Evolutionary conservation across 2,329 filamentous ascomycete genomes (phyloP), one percentile per base, ranked within the genome.

Genomic region (Westerdykella aurantiaca): DNA sequence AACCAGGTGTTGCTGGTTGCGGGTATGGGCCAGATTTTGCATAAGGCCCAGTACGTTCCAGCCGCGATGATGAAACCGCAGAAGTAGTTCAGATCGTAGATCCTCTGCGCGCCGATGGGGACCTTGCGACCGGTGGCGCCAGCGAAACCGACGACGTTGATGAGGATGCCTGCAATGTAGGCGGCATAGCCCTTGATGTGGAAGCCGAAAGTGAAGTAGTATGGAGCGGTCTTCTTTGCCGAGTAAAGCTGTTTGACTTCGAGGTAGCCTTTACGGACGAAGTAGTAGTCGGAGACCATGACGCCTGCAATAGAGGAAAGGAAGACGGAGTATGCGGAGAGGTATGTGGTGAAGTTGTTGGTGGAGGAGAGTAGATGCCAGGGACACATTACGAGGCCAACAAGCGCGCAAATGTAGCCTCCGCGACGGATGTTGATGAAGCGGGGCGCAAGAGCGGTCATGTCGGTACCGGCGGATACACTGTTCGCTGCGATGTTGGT

Each of bases 1-100:
- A 86, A 78, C 89, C 89, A 95, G 6, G 64, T 72, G 10, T 83
- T 77, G 60, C 86, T 90, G 4, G 78, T 83, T 1, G 85, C 88
- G 0, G 86, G 84, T 0, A 95, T 69, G 0, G 88, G 88, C 49
- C 70, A 86, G 21, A 89, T 29, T 45, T 71, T 78, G 64, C 83
- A 89, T 1, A 95, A 72, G 0, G 64, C 43, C 71, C 79, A 94
- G 69, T 96, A 96, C 6, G 82, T 69, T 0, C 51, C 61, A 0
- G 72, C 72, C 0, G 87, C 79, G 10, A 94, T 78, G 38, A 88
- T 73, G 62, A 95, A 90, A 0, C 90, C 90, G 35, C 79, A 78
- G 64, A 96, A 94, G 72, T 90, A 96, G 68, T 95, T 95, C 56
- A 96, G 61, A 52, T 89, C 86, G 73, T 95, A 96, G 47, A 96